These are phyloP conservation scores for Evernia prunastri DNA, from an alignment of 495 filamentous ascomycete species.

Conservation along the genomic window DNA sequence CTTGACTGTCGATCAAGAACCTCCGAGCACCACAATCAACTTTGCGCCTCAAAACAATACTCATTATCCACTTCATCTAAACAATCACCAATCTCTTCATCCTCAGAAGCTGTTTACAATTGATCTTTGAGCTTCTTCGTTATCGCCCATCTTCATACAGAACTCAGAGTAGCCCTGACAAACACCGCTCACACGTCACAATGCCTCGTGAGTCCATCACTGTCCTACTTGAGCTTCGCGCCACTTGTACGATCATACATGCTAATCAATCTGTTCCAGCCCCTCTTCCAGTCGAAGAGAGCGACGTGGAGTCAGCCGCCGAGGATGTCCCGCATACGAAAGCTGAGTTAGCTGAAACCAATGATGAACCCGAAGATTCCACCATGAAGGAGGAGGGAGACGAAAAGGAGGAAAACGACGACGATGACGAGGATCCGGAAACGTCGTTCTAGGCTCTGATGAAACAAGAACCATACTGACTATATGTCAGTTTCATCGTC, in stretches of 20 bases:
- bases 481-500: conserved; percentile 48
- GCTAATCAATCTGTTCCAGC: conserved; percentile 26
- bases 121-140: background rate
- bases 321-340: conserved; percentile 32
- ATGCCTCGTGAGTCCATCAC: conserved; percentile 23
- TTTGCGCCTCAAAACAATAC: conserved; percentile 14
- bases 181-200: conserved; percentile 5
- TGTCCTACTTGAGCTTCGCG: conserved; percentile 10
- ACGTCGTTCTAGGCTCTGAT: conserved; percentile 25
- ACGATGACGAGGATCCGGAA: conserved; percentile 32
- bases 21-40: background rate
- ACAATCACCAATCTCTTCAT: conserved; percentile 9
- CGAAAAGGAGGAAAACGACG: conserved; percentile 27
- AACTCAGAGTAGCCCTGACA: background rate
- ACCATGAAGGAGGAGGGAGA: conserved; percentile 19
- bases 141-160: background rate
- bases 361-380: conserved; percentile 25
- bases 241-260: conserved; percentile 1
- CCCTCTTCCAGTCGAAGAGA: conserved; percentile 35
- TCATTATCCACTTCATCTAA: conserved; percentile 4
- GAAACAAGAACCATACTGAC: background rate
- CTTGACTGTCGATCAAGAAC: conserved; percentile 12
- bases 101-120: background rate
- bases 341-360: conserved; percentile 30
- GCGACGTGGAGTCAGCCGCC: conserved; percentile 42